These are phyloP conservation scores for Picochlorum sp. DNA, from an alignment of 139 green algal genomes.

Conservation along the genomic window DNA sequence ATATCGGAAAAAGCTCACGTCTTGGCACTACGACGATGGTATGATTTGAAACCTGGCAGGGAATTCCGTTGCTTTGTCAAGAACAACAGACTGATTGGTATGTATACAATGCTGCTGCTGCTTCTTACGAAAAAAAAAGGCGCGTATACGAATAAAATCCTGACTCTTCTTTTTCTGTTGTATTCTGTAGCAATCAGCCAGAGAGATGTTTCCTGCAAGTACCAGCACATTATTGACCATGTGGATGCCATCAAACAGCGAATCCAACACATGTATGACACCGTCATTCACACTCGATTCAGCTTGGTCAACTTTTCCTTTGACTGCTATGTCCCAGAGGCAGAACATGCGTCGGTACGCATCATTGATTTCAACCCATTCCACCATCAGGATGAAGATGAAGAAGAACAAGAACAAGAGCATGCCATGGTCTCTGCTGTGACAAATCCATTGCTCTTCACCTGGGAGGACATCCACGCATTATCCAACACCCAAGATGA, in stretches of 20 bases:
- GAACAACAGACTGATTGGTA: slow-evolving; percentile 24
- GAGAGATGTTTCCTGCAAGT: slow-evolving; percentile 64
- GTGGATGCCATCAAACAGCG: slow-evolving; percentile 19
- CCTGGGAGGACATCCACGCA: slow-evolving; percentile 57
- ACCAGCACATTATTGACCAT: slow-evolving; percentile 31
- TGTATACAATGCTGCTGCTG: background rate
- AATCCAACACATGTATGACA: slow-evolving; percentile 37
- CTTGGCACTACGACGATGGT: slow-evolving; percentile 70
- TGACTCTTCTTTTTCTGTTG: background rate
- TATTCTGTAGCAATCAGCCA: background rate
- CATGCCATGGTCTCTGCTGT: slow-evolving; percentile 31
- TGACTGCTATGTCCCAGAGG: slow-evolving; percentile 77
- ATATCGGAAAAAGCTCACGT: slow-evolving; percentile 16
- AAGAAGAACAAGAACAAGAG: no score
- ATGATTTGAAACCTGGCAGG: slow-evolving; percentile 63
- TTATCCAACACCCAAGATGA: background rate
- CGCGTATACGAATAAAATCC: background rate
- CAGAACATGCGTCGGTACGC: slow-evolving; percentile 25
- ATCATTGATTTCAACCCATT: slow-evolving; percentile 88
- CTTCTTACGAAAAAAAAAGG: no score
- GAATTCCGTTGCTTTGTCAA: slow-evolving; percentile 91
- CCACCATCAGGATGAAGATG: background rate
- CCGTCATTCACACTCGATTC: slow-evolving; percentile 35
- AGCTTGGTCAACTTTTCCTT: slow-evolving; percentile 32
- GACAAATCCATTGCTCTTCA: slow-evolving; percentile 82